Percentiles rank a stretch among this genome's conserved stretches.
Evolutionary conservation across 257 asterid species (phyloP).

Genomic region (Solanum dulcamara): DNA sequence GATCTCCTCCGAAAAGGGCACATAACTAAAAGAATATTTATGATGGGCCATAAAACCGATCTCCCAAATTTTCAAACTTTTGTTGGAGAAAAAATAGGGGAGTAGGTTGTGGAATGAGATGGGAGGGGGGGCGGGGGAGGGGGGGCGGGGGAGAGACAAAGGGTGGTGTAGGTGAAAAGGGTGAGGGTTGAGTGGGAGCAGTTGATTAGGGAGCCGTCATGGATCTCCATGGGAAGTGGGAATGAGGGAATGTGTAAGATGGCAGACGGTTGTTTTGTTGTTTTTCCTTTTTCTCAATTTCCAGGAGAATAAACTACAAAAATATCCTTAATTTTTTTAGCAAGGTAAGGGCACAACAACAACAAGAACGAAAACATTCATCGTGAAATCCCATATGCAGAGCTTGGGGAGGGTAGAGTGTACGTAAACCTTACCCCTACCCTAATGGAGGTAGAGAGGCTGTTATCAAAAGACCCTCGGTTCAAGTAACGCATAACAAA

Average conservation of each 20-base stretch:
- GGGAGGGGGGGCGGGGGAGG: no score
- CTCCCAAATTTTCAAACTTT: neutral
- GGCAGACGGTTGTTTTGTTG: neutral
- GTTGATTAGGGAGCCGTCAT: neutral
- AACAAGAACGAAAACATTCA: no score
- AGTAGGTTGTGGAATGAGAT: neutral
- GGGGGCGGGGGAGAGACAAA: neutral
- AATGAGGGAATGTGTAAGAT: neutral
- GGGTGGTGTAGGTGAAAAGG: neutral
- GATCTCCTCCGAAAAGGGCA: neutral
- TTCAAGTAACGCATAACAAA: neutral
- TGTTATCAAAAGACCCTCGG: neutral
- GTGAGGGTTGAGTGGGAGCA: neutral
- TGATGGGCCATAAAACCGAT: neutral
- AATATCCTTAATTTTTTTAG: neutral
- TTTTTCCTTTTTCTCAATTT: neutral
- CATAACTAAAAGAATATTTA: neutral
- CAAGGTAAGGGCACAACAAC: neutral
- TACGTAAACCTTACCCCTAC: neutral
- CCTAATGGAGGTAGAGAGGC: neutral
- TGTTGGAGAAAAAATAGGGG: neutral
- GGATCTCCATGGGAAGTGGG: neutral
- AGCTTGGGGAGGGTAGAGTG: neutral
- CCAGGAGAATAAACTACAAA: neutral
- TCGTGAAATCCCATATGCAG: neutral